Evolutionary conservation across 129 eudicot species (phyloP).

Genomic region (Ambrosia artemisiifolia): DNA sequence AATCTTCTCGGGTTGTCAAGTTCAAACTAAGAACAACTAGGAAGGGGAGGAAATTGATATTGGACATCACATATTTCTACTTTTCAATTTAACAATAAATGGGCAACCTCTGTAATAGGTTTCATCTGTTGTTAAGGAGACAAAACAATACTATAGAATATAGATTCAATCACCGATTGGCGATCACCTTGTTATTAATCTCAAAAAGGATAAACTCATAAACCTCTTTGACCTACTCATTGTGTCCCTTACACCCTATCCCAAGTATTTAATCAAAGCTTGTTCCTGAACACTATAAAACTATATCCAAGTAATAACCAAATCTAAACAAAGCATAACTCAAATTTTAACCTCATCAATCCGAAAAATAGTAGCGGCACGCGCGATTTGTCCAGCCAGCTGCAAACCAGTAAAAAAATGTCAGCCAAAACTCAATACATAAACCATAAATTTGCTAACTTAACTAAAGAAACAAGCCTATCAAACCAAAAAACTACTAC

Average conservation of each 20-base stretch:
- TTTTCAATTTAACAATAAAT: not conserved
- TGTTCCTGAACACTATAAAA: not conserved
- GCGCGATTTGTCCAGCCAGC: conserved; percentile 96
- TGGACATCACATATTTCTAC: not conserved
- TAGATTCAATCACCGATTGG: not conserved
- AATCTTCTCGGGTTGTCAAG: not conserved
- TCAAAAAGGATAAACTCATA: not conserved
- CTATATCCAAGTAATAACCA: not conserved
- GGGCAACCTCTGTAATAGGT: not conserved
- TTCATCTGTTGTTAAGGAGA: not conserved
- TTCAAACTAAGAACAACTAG: not conserved
- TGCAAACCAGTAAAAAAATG: conserved; percentile 23
- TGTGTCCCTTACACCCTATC: not conserved
- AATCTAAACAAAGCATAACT: not conserved
- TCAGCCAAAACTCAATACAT: not conserved
- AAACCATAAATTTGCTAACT: not conserved
- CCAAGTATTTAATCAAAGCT: conserved; percentile 8
- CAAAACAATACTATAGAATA: not conserved
- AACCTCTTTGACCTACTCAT: not conserved
- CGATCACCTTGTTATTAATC: not conserved
- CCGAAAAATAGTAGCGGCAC: conserved; percentile 91
- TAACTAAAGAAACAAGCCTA: not conserved
- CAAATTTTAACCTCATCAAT: conserved; percentile 61
- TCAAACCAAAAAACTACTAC: conserved; percentile 1
- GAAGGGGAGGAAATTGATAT: not conserved